Base-by-base conservation (phyloP, 2,329 filamentous ascomycete genomes). In the Calonectria hawksworthii region DNA sequence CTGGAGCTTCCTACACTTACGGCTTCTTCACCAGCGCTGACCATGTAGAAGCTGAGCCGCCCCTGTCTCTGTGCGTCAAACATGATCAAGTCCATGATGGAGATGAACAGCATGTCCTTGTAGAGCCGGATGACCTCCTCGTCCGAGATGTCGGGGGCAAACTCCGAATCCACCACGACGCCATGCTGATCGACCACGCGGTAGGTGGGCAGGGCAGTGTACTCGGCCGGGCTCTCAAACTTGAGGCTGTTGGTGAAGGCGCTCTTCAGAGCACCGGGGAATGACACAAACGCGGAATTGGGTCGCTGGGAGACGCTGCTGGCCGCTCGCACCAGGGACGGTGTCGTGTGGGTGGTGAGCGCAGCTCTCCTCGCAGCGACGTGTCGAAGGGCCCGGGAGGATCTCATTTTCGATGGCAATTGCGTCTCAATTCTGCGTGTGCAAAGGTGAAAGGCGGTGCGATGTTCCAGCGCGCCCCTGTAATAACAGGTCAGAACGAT, bases 61-160 rank as follows among this genome's bases (percentile, higher is more conserved):
- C 96, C 96, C 86, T 99, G 97, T 59, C 97, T 90, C 86, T 99
- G 97, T 0, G 97, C 96, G 82, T 99, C 97, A 82, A 98, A 98
- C 96, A 99, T 99, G 83, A 99, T 94, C 70, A 98, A 85, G 83
- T 99, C 97, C 95, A 99, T 97, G 79, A 99, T 94, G 71, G 94
- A 92, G 13, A 93, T 88, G 44, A 88, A 90, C 13, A 94, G 81
- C 93, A 94, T 94, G 80, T 93, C 91, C 74, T 87, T 89, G 84
- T 93, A 93, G 67, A 93, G 85, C 82, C 91, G 90, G 70, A 92
- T 82, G 16, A 92, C 87, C 77, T 89, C 86, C 66, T 90, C 88
- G 68, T 97, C 92, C 51, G 89, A 88, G 2, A 97, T 91, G 81
- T 96, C 93, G 0, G 92, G 91, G 67, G 89, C 87, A 81, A 94